phyloP scores from a whole-genome alignment of 768 basidiomycete species.

The Tulasnella calospora region DNA sequence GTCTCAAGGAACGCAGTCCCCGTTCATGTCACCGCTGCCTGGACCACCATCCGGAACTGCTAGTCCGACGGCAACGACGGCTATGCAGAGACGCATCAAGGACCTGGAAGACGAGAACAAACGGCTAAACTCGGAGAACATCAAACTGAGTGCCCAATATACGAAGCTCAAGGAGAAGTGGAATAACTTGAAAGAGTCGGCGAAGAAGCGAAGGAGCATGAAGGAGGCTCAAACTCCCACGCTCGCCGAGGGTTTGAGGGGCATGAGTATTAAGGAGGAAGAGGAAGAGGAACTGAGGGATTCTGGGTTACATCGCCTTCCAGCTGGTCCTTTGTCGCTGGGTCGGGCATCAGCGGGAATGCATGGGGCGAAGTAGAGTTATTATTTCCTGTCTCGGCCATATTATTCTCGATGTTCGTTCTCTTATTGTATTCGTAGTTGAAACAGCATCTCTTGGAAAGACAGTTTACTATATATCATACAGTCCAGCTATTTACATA shows the following conservation, averaged over 20 bases:
- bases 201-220: slow-evolving; percentile 78
- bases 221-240: slow-evolving; percentile 53
- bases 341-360: neutral
- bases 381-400: neutral
- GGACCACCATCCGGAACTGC: neutral
- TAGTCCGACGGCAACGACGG: slow-evolving; percentile 25
- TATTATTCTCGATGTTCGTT: neutral
- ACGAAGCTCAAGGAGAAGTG: slow-evolving; percentile 77
- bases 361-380: neutral
- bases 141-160: slow-evolving; percentile 85
- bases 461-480: neutral
- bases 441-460: neutral
- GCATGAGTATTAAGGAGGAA: slow-evolving; percentile 60
- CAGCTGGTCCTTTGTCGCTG: neutral
- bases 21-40: slow-evolving; percentile 46
- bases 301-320: neutral
- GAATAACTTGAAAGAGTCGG: slow-evolving; percentile 85
- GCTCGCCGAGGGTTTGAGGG: slow-evolving; percentile 44
- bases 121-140: slow-evolving; percentile 60
- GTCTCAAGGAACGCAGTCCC: neutral
- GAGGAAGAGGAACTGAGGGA: slow-evolving; percentile 49
- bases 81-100: slow-evolving; percentile 41
- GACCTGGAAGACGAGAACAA: slow-evolving; percentile 80
- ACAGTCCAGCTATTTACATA: neutral
- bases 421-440: neutral